Evolutionary conservation across 78 protist genomes (phyloP), one percentile per base, ranked within the genome.

Genomic region (Dictyostelium brefeldianum): DNA sequence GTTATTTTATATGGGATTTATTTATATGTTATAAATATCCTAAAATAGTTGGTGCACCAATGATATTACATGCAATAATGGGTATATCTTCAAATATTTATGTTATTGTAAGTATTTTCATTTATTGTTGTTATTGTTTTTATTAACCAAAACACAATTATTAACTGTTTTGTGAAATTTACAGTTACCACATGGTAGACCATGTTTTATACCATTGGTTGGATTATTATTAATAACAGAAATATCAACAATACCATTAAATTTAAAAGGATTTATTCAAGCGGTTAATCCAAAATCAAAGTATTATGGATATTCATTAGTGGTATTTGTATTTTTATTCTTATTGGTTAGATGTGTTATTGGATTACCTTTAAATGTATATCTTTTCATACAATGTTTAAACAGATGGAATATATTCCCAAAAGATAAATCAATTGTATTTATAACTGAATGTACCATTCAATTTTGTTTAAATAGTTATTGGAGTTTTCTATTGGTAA

Each of bases 1-100:
- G 78, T 14, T 84, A 84, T 75, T 84, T 84, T 43, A 46, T 84
- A 9, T 84, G 92, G 92, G 92, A 84, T 47, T 41, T 84, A 17
- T 25, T 56, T 7, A 54, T 74, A 8, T 67, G 83, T 59, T 47
- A 57, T 59, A 22, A 46, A 75, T 31, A 47, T 22, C 83, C 83
- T n/a, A 54, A 84, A 5, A 54, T 74, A 36, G 31, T 25, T 47
- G 92, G 92, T 5, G 75, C 31, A 22, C 48, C 92, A 57, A 84
- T 74, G 81, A 29, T 71, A 20, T 20, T 84, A 2, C 92, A 84
- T 48, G 92, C 92, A 31, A 54, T 71, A 27, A 25, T 74, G 46
- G 92, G 92, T 56, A 25, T 84, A 5, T 11, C 80, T 5, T 62
- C 75, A 12, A 74, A 25, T 8, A 36, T 73, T 27, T 74, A 84